Base-by-base conservation (phyloP, 2,329 filamentous ascomycete species). In the Penicillium fuscoglaucum region DNA sequence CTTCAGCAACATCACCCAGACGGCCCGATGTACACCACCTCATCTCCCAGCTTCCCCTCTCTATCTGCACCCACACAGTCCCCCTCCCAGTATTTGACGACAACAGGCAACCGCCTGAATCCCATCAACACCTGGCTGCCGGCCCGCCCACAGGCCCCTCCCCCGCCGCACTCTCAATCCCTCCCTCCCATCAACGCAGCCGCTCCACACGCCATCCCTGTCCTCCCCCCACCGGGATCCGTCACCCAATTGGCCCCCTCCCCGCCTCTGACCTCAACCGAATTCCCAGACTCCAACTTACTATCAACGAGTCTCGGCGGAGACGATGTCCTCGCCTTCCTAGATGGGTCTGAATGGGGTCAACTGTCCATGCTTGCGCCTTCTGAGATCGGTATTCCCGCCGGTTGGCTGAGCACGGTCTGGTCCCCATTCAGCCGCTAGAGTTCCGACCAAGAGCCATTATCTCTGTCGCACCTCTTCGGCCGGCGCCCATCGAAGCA, bases 91-190 rank as follows among this genome's bases (percentile, higher is more conserved):
- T 71, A 71, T 47, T 58, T 68, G 24, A 58, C 63, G 8, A 63
- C 66, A 24, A 62, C 72, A 24, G 62, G 65, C 24, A 72, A 74
- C 52, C 73, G 74, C 7, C 64, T 77, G 28, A 76, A 78, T 46
- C 74, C 76, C 4, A 67, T 77, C 57, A 76, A 76, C 52, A 70
- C 75, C 15, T 77, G 74, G 75, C 62, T 73, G 33, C 68, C 70
- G 10, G 61, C 66, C 4, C 73, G 70, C 28, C 67, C 67, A 19
- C 71, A 72, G 26, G 66, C 66, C 8, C 71, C 69, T 10, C 71
- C 68, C 5, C 62, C 70, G 5, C 68, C 74, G 28, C 76, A 76
- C 57, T 71, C 74, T 0, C 75, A 76, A 51, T 73, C 74, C 2
- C 66, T 76, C 1, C 76, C 74, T 2, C 72, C 74, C 1, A 76